A percentile compares a stretch with the other conserved stretches of the same genome.
phyloP scores from a whole-genome alignment of 2,329 filamentous ascomycete species.

The Alternaria triticimaculans region DNA sequence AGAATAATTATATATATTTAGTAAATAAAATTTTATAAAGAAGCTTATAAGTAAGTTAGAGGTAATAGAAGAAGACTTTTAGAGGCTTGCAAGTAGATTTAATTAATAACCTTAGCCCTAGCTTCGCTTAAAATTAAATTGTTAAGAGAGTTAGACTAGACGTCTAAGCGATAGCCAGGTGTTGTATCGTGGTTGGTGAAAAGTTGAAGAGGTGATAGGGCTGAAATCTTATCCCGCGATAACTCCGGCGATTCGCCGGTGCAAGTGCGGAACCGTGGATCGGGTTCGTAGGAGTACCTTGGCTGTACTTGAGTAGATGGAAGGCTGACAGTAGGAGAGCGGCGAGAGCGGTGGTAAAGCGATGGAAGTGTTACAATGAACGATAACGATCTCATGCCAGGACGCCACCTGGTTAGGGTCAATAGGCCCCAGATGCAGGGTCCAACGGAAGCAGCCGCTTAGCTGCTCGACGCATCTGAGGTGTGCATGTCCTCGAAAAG shows the following conservation, averaged over 20 bases:
- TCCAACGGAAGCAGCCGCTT: constrained; percentile 9
- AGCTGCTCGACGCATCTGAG: constrained; percentile 2
- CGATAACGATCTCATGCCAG: constrained; percentile 14
- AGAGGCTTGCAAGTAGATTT: no score
- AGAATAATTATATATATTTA: no score
- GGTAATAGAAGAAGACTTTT: no score
- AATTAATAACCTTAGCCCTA: no score
- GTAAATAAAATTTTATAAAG: no score
- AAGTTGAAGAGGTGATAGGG: constrained; percentile 16
- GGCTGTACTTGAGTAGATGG: not conserved
- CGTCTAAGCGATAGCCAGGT: not conserved
- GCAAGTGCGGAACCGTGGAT: constrained; percentile 2
- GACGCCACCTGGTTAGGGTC: constrained; percentile 7
- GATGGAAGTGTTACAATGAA: constrained; percentile 9
- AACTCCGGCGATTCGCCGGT: constrained; percentile 14
- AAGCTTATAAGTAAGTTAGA: no score
- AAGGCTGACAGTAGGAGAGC: not conserved
- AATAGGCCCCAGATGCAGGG: constrained; percentile 20
- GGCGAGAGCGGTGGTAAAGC: not conserved
- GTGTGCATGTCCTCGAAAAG: constrained; percentile 6
- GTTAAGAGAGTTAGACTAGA: not conserved
- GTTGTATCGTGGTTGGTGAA: constrained; percentile 9
- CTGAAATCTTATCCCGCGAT: constrained; percentile 21
- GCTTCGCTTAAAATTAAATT: no score
- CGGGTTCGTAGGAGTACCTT: not conserved